These are phyloP conservation scores for Penicillium sp. DNA, from an alignment of 2,329 filamentous ascomycete genomes.

Conservation along the genomic window DNA sequence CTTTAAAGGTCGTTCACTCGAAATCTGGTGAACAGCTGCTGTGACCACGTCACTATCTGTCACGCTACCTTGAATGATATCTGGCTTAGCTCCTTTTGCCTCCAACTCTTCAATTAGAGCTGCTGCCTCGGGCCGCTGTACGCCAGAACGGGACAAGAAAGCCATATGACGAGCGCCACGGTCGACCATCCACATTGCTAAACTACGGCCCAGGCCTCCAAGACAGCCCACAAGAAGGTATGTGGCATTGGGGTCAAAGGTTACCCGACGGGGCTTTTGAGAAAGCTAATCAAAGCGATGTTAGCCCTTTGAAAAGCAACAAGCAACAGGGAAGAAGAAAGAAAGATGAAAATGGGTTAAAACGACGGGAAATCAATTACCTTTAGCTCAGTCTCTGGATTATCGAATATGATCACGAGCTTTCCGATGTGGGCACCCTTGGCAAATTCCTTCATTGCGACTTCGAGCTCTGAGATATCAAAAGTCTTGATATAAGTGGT, in stretches of 20 bases:
- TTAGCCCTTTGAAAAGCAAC: no score
- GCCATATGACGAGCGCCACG: not conserved
- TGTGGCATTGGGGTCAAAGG: not conserved
- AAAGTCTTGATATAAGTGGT: no score
- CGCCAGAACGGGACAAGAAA: not conserved
- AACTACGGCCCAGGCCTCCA: conserved; percentile 1
- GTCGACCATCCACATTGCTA: not conserved
- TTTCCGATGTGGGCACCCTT: not conserved
- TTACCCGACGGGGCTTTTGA: no score
- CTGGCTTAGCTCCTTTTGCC: not conserved
- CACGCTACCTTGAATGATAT: no score
- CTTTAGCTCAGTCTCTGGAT: no score
- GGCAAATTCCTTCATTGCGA: not conserved
- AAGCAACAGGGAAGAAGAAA: no score
- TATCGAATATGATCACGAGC: not conserved
- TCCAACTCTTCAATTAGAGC: not conserved
- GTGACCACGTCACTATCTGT: no score
- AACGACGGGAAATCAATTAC: no score
- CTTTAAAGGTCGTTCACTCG: no score
- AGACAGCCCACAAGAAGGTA: conserved; percentile 7
- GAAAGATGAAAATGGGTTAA: no score
- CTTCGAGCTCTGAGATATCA: not conserved
- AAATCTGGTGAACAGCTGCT: no score
- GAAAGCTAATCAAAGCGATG: no score
- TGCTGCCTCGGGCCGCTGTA: not conserved